Conservation (phyloP, 805 yeast genomes). For the Hemisphaericaspora nanyangensis region DNA sequence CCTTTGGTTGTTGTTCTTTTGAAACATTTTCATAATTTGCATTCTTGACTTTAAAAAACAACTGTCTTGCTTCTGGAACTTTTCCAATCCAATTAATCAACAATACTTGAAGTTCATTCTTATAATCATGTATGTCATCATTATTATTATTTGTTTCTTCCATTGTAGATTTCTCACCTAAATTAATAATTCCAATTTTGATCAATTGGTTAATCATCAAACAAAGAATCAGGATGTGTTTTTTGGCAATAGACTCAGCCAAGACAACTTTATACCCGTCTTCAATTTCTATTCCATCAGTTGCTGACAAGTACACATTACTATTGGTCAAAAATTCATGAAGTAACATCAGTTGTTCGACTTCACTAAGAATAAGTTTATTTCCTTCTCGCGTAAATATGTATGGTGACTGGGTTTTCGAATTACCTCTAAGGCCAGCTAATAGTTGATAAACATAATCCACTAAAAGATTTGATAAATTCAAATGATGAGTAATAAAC, state of each 20-base stretch:
- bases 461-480: conserved; percentile 51
- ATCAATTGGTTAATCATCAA: conserved; percentile 56
- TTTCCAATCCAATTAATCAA: conserved; percentile 63
- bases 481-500: conserved; percentile 58
- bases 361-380: conserved; percentile 45
- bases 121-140: conserved; percentile 46
- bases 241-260: conserved; percentile 33
- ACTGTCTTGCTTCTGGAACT: conserved; percentile 57
- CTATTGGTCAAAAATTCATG: conserved; percentile 66
- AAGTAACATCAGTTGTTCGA: conserved; percentile 62
- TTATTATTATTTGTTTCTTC: conserved; percentile 48
- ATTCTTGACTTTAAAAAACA: conserved; percentile 41
- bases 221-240: conserved; percentile 53
- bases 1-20: neutral
- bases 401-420: conserved; percentile 14
- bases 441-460: conserved; percentile 62
- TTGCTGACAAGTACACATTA: conserved; percentile 26
- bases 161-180: conserved; percentile 18
- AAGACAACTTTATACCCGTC: conserved; percentile 25
- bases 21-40: conserved; percentile 8
- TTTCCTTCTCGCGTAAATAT: conserved; percentile 56
- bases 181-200: conserved; percentile 38
- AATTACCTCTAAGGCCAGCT: conserved; percentile 52
- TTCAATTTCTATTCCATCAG: conserved; percentile 27
- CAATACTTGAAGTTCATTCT: conserved; percentile 56